phyloP scores from a whole-genome alignment of 371 early-diverging fungal species.

The Syncephalis plumigaleata region DNA sequence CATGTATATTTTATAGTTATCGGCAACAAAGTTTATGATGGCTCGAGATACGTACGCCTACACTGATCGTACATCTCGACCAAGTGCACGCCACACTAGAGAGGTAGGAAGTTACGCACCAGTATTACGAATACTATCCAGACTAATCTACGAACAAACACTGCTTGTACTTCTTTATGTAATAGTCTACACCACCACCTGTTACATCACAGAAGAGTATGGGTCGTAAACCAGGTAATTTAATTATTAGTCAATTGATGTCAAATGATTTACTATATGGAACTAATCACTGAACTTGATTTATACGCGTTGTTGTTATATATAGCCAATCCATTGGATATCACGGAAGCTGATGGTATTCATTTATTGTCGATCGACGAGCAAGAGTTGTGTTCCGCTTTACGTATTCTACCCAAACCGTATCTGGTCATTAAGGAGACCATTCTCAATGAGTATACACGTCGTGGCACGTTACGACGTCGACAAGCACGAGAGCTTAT shows the following conservation, averaged over 20 bases:
- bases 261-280: background rate
- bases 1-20: too few relatives aligned
- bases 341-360: conserved; percentile 65
- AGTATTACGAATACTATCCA: too few relatives aligned
- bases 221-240: background rate
- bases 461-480: conserved; percentile 44
- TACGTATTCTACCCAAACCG: conserved; percentile 69
- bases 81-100: too few relatives aligned
- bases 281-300: background rate
- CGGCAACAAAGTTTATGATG: too few relatives aligned
- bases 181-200: too few relatives aligned
- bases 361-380: conserved; percentile 69
- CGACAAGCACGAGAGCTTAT: conserved; percentile 60
- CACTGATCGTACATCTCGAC: too few relatives aligned
- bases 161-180: too few relatives aligned
- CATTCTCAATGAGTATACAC: conserved; percentile 63
- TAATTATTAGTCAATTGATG: background rate
- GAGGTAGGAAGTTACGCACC: too few relatives aligned
- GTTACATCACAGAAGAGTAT: background rate
- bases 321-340: conserved; percentile 53
- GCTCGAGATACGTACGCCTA: too few relatives aligned
- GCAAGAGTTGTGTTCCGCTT: conserved; percentile 55
- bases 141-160: too few relatives aligned
- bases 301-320: background rate
- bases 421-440: conserved; percentile 84